Base-by-base conservation (phyloP, 1,139 yeast genomes). In the Saccharomyces uvarum region DNA sequence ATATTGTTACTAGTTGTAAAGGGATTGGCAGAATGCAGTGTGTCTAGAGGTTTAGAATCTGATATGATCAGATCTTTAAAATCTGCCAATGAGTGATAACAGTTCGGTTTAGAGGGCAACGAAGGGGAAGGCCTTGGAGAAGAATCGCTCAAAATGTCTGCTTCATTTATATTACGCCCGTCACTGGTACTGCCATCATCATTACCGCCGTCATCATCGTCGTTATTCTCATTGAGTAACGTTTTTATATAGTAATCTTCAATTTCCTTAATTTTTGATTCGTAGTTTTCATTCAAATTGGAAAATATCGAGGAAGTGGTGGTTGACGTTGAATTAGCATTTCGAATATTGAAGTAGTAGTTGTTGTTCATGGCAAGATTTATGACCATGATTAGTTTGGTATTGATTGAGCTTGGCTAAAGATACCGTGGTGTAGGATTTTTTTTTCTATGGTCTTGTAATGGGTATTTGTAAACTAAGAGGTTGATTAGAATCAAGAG, bases 181-280 rank as follows among this genome's bases (percentile, higher is more conserved):
- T 38, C 44, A 11, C 24, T 9, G 13, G 24, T 38, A 24, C 48
- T 49, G 4, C 29, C 51, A 11, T 38, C 51, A 28, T 47, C 46
- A 16, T 47, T 46, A 8, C 24, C 46, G 46, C 14, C 46, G 11
- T 4, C 46, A 14, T 41, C 19, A 14, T 11, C 3, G 16, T 47
- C 49, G 31, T 14, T 26, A 26, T 64, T 63, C n/a, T 67, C 69
- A 48, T 58, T 59, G 51, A 67, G 54, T 54, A 68, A 51, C 26
- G 67, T 67, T 57, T 65, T 66, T 48, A 67, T 51, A 49, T 68
- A 68, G 56, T 68, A 66, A 38, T 65, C 69, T 53, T 68, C 72
- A n/a, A 68, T 65, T 53, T 68, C 72, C 47, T 60, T 62, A 27
- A 68, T 60, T 52, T 61, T 56, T 21, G 57, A 47, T 41, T 60